Evolutionary conservation across 768 basidiomycete genomes (phyloP).

Genomic region (Boletus coccyginus): DNA sequence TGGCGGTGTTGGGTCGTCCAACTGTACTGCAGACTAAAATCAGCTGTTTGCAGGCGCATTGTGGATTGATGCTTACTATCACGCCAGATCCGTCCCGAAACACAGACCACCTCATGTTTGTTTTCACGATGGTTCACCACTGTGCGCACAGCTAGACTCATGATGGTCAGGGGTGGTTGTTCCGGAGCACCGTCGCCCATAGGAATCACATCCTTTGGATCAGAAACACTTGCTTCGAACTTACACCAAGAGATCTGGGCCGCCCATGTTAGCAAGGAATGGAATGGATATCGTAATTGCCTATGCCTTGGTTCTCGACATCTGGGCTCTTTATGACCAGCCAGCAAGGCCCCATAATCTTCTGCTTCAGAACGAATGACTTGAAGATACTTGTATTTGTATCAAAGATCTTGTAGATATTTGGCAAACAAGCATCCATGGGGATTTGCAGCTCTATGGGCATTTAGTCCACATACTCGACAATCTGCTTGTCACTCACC

Average conservation of each 20-base stretch:
- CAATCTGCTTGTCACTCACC: conserved; percentile 44
- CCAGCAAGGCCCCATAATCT: conserved; percentile 99
- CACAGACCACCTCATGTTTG: conserved; percentile 90
- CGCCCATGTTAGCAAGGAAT: neutral
- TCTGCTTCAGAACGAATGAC: conserved; percentile 87
- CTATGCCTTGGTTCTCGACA: conserved; percentile 76
- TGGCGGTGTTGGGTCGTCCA: conserved; percentile 91
- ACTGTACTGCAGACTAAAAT: conserved; percentile 52
- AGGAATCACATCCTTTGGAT: conserved; percentile 88
- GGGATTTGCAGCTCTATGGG: conserved; percentile 51
- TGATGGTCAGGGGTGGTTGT: conserved; percentile 83
- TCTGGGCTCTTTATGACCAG: conserved; percentile 75
- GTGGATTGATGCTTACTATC: conserved; percentile 42
- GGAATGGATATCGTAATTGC: conserved; percentile 21
- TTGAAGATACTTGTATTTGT: conserved; percentile 93
- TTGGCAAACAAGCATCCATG: conserved; percentile 69
- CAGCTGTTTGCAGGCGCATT: neutral
- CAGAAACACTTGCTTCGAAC: conserved; percentile 76
- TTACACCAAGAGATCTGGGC: conserved; percentile 94
- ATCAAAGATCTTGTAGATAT: conserved; percentile 86
- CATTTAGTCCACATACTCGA: neutral
- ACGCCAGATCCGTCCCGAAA: conserved; percentile 81
- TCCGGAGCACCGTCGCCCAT: conserved; percentile 75
- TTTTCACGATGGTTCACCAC: conserved; percentile 94
- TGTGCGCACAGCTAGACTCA: conserved; percentile 84